Conservation (phyloP, 805 yeast species). For the Metschnikowia hibisci region DNA sequence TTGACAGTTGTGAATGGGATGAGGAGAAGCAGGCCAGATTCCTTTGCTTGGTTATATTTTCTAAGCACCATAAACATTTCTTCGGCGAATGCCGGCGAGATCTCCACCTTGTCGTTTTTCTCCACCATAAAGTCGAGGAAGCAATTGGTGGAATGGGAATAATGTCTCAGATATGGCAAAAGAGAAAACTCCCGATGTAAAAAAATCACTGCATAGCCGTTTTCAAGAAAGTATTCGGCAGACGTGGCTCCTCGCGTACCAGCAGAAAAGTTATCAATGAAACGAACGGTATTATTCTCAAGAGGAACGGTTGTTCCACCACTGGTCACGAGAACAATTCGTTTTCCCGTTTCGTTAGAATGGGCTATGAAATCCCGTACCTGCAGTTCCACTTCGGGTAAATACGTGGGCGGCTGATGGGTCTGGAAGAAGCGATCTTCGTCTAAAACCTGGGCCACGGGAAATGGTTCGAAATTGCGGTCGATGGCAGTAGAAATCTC, state of each 20-base stretch:
- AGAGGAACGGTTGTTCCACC: constrained; percentile 99
- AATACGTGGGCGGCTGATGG: constrained; percentile 71
- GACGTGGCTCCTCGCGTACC: constrained; percentile 97
- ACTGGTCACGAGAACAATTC: constrained; percentile 79
- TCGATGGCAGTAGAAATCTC: constrained; percentile 74
- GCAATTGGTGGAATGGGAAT: constrained; percentile 77
- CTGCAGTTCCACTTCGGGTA: constrained; percentile 55
- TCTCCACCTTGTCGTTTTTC: constrained; percentile 51
- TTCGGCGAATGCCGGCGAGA: constrained; percentile 56
- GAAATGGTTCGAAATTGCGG: constrained; percentile 67
- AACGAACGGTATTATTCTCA: constrained; percentile 94
- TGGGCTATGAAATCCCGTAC: constrained; percentile 57
- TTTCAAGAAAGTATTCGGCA: constrained; percentile 83
- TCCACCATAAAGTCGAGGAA: constrained; percentile 80
- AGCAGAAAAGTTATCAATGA: constrained; percentile 94
- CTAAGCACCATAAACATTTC: constrained; percentile 58
- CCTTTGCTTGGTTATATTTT: constrained; percentile 51
- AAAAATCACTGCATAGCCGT: constrained; percentile 89
- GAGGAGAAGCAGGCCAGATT: constrained; percentile 51
- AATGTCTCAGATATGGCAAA: constrained; percentile 88
- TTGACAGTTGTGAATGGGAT: constrained; percentile 94
- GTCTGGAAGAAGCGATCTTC: constrained; percentile 73
- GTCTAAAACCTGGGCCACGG: constrained; percentile 67
- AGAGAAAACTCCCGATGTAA: constrained; percentile 89
- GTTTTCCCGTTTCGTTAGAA: constrained; percentile 46